Conservation (phyloP, 495 filamentous ascomycete genomes). For the Corynascus novoguineensis region DNA sequence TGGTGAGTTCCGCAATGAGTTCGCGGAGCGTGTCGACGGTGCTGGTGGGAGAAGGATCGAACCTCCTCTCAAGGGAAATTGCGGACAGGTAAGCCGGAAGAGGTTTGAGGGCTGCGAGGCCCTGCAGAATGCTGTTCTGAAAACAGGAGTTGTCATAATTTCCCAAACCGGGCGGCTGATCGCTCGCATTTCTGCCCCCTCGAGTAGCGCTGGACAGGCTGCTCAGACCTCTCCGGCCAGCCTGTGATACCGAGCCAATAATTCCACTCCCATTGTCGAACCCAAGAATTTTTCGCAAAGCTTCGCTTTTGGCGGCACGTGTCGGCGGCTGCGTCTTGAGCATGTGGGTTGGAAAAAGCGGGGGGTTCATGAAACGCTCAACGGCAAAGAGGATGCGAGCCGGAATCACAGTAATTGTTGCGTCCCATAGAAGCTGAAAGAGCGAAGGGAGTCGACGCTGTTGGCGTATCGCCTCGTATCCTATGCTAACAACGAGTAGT, state of each 20-base stretch:
- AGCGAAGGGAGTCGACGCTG: conserved; percentile 20
- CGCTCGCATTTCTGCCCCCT: conserved; percentile 24
- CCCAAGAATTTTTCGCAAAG: conserved; percentile 61
- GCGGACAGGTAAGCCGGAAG: conserved; percentile 50
- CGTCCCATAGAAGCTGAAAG: conserved; percentile 55
- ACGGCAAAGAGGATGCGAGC: conserved; percentile 54
- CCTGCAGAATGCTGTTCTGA: conserved; percentile 92
- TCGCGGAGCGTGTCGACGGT: conserved; percentile 51
- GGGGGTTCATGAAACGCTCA: conserved; percentile 43
- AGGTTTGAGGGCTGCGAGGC: conserved; percentile 67
- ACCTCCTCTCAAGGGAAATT: conserved; percentile 30
- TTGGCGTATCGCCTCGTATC: conserved; percentile 39
- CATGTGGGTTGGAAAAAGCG: conserved; percentile 28
- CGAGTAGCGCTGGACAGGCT: conserved; percentile 45
- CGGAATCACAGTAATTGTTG: conserved; percentile 56
- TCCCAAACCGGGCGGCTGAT: conserved; percentile 69
- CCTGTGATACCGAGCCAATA: conserved; percentile 34
- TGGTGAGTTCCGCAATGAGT: conserved; percentile 62
- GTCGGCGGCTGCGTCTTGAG: conserved; percentile 20
- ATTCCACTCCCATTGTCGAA: conserved; percentile 48
- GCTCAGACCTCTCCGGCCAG: conserved; percentile 42
- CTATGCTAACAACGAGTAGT: conserved; percentile 36
- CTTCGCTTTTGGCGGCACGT: conserved; percentile 60
- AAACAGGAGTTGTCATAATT: conserved; percentile 96
- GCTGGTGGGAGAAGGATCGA: conserved; percentile 11